Evolutionary conservation across 305 asterid genomes (phyloP).

Genomic region (Fraxinus velutina): DNA sequence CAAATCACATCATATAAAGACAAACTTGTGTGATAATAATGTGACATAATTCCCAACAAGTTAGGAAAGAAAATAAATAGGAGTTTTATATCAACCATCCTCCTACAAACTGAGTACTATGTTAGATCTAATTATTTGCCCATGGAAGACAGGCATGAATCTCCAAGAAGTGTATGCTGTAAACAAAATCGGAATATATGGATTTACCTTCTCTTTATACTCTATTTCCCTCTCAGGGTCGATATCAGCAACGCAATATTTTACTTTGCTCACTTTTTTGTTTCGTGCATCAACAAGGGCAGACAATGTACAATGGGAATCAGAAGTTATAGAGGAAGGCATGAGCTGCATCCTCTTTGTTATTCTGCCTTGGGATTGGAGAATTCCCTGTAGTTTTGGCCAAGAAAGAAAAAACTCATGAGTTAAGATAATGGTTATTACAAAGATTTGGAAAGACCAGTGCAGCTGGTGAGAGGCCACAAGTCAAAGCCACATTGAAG

Average conservation of each 20-base stretch:
- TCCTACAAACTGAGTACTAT: neutral
- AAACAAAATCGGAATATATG: neutral
- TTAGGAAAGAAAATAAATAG: neutral
- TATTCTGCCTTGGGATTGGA: constrained; percentile 93
- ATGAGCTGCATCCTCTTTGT: constrained; percentile 80
- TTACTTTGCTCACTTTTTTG: constrained; percentile 84
- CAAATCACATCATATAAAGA: no score
- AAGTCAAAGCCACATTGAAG: neutral
- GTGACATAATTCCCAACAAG: neutral
- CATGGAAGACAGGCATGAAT: neutral
- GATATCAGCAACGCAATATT: constrained; percentile 88
- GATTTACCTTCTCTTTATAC: constrained; percentile 72
- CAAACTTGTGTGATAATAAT: neutral
- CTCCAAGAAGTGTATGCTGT: neutral
- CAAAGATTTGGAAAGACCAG: neutral
- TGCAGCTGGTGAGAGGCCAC: neutral
- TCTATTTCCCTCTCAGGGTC: constrained; percentile 99
- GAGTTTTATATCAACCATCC: neutral
- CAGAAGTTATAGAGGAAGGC: constrained; percentile 90
- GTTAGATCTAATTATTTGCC: constrained; percentile 7
- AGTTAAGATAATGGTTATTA: neutral
- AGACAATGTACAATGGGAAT: constrained; percentile 84
- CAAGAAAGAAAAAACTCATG: constrained; percentile 5
- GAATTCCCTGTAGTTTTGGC: constrained; percentile 60
- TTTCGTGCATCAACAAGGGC: constrained; percentile 95